Percentiles rank a stretch among this genome's conserved stretches.
Conservation (phyloP, 2,329 filamentous ascomycete species). For the Exophiala oligosperma region DNA sequence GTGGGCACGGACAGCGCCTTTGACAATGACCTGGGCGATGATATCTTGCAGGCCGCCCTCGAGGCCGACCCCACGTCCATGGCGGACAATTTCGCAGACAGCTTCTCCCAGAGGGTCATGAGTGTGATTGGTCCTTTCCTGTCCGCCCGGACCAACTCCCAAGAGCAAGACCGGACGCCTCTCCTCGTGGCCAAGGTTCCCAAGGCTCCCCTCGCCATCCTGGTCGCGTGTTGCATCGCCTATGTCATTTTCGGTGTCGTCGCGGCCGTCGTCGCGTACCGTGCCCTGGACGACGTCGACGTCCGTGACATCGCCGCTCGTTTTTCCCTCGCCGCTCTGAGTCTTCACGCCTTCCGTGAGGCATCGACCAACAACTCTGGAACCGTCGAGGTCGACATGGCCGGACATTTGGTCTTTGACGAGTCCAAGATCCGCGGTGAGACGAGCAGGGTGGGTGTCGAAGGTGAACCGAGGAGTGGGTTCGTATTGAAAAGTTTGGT, state of each 20-base stretch:
- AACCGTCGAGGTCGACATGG: constrained; percentile 5
- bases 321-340: constrained; percentile 19
- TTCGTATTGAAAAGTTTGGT: constrained; percentile 21
- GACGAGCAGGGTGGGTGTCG: constrained; percentile 18
- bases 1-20: constrained; percentile 12
- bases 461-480: constrained; percentile 16
- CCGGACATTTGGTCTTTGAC: constrained; percentile 17
- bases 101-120: constrained; percentile 22
- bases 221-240: constrained; percentile 19
- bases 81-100: constrained; percentile 21
- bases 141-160: constrained; percentile 15
- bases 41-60: constrained; percentile 18
- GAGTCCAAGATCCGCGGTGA: constrained; percentile 18
- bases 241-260: constrained; percentile 24
- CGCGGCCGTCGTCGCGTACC: constrained; percentile 12
- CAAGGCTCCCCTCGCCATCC: constrained; percentile 22
- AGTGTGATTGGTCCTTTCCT: constrained; percentile 26
- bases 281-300: constrained; percentile 12
- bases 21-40: constrained; percentile 24
- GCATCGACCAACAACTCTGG: constrained; percentile 5
- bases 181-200: constrained; percentile 28
- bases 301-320: constrained; percentile 21
- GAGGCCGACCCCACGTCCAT: constrained; percentile 10
- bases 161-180: constrained; percentile 22
- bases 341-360: constrained; percentile 21